Percentiles rank a stretch among this genome's conserved stretches.
These are phyloP conservation scores for Leccinum imitatum DNA, from an alignment of 768 basidiomycete genomes.

Conservation along the genomic window DNA sequence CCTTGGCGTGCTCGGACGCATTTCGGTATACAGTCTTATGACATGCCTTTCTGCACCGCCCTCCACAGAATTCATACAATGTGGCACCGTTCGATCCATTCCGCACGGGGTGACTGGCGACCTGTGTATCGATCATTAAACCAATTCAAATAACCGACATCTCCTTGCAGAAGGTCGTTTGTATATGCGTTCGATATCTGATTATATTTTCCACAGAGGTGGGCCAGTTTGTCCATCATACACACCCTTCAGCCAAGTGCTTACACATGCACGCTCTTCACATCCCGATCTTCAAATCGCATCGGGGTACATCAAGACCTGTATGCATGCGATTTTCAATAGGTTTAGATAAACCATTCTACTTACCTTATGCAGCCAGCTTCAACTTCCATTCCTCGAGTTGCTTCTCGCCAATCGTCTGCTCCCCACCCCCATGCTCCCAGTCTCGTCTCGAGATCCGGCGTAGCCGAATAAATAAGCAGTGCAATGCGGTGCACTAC, in stretches of 20 bases:
- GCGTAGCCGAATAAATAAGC: neutral
- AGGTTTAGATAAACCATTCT: neutral
- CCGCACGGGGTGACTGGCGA: neutral
- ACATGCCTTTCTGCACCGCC: neutral
- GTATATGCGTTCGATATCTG: neutral
- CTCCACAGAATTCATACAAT: neutral
- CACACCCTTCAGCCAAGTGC: neutral
- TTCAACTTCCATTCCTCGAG: conserved; percentile 6
- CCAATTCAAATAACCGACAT: neutral
- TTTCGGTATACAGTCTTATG: neutral
- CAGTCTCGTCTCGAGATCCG: neutral
- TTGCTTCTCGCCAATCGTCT: neutral
- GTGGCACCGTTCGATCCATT: neutral
- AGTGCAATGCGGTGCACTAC: neutral
- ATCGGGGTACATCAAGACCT: neutral
- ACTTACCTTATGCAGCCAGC: neutral
- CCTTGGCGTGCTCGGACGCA: neutral
- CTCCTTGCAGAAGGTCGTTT: neutral
- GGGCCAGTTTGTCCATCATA: neutral
- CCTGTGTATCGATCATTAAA: neutral
- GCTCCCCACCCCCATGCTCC: neutral
- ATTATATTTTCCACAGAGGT: neutral
- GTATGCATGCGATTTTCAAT: neutral
- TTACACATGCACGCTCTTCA: neutral
- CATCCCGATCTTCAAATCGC: neutral